phyloP scores from a whole-genome alignment of 1,284 basidiomycete species.

The Cutaneotrichosporon dermatis region DNA sequence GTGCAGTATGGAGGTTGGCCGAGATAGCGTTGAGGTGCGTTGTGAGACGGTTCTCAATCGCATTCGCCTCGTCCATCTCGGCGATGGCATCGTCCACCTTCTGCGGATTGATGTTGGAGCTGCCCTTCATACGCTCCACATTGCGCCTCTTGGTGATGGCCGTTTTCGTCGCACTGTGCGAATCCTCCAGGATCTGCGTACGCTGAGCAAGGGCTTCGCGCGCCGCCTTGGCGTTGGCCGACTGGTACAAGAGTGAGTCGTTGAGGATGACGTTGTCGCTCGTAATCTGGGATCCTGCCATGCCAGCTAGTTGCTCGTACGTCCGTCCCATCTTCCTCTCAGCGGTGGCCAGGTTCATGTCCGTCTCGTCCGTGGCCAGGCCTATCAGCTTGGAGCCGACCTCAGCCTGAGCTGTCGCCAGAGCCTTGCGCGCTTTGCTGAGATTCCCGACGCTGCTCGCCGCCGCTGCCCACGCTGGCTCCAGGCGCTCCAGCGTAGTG shows the following conservation, averaged over 20 bases:
- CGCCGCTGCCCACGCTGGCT: constrained; percentile 80
- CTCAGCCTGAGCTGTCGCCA: constrained; percentile 70
- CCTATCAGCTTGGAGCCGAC: constrained; percentile 84
- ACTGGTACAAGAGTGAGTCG: constrained; percentile 87
- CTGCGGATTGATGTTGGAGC: constrained; percentile 75
- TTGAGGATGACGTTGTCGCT: constrained; percentile 88
- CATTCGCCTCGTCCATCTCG: constrained; percentile 88
- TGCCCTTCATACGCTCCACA: constrained; percentile 84
- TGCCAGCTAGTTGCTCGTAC: constrained; percentile 76
- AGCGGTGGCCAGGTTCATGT: constrained; percentile 71
- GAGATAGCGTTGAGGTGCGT: constrained; percentile 82
- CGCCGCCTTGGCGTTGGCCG: constrained; percentile 86
- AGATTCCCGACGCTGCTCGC: constrained; percentile 81
- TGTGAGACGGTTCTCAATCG: constrained; percentile 75
- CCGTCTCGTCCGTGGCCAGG: constrained; percentile 80
- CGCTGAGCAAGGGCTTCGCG: constrained; percentile 78
- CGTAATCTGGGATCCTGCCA: constrained; percentile 74
- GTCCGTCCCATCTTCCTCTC: constrained; percentile 75
- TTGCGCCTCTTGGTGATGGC: constrained; percentile 85
- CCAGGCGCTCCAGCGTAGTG: constrained; percentile 81
- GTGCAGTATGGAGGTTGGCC: constrained; percentile 76
- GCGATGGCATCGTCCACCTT: constrained; percentile 88
- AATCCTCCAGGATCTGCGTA: constrained; percentile 82
- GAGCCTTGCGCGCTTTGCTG: constrained; percentile 67
- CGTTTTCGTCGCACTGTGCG: constrained; percentile 80